Evolutionary conservation across 768 basidiomycete species (phyloP).

Genomic region (Leccinum olivaceopallidum): DNA sequence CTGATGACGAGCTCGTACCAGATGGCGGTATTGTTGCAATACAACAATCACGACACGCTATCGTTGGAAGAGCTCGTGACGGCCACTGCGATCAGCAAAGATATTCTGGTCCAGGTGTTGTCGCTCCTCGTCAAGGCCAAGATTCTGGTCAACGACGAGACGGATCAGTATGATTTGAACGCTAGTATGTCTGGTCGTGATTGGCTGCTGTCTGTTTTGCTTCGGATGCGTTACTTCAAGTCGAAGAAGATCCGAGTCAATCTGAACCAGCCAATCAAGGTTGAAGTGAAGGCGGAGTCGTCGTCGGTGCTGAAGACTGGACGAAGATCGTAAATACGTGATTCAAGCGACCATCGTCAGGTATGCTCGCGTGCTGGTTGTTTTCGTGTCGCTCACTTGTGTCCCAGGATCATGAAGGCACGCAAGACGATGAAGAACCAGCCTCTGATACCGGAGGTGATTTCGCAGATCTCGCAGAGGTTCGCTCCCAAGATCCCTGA

Average conservation of each 20-base stretch:
- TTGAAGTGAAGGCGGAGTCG: constrained; percentile 90
- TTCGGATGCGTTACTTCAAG: constrained; percentile 53
- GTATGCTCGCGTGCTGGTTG: constrained; percentile 22
- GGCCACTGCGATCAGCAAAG: constrained; percentile 81
- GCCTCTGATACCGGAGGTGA: constrained; percentile 84
- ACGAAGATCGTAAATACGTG: constrained; percentile 95
- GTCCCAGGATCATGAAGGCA: constrained; percentile 85
- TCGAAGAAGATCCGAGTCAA: constrained; percentile 94
- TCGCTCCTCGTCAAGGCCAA: constrained; percentile 79
- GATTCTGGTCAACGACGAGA: constrained; percentile 85
- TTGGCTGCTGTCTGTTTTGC: background rate
- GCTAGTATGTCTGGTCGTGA: constrained; percentile 46
- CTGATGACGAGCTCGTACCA: constrained; percentile 95
- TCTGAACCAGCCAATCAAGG: constrained; percentile 89
- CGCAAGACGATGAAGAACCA: constrained; percentile 96
- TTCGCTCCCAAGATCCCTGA: constrained; percentile 94
- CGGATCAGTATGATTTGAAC: constrained; percentile 90
- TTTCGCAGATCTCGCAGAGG: constrained; percentile 82
- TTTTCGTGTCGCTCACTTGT: background rate
- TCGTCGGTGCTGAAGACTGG: constrained; percentile 86
- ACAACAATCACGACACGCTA: constrained; percentile 88
- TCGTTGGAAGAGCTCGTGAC: constrained; percentile 75
- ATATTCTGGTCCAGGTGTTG: constrained; percentile 68
- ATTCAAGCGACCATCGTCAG: constrained; percentile 95
- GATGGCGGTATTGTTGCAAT: constrained; percentile 91